A percentile compares a stretch with the other conserved stretches of the same genome.
Evolutionary conservation across 2,329 filamentous ascomycete genomes (phyloP).

Genomic region (Raffaelea ambrosiae): DNA sequence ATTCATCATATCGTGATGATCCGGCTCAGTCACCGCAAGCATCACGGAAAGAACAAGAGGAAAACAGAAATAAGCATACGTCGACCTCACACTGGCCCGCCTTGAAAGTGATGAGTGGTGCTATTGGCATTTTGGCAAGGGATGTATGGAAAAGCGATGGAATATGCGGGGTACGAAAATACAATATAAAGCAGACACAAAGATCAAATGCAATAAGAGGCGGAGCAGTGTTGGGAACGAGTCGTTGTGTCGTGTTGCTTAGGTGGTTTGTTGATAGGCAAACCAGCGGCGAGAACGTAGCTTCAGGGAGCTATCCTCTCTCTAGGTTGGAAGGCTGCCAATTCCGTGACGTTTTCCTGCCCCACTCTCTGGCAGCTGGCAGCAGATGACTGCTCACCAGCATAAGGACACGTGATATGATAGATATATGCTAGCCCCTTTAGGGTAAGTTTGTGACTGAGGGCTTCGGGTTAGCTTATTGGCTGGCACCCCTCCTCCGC

Average conservation of each 20-base stretch:
- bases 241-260: no score
- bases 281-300: background rate
- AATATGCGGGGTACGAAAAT: background rate
- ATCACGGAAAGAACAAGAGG: background rate
- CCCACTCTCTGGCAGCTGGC: constrained; percentile 5
- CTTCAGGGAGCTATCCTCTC: background rate
- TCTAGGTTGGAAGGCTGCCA: constrained; percentile 9
- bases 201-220: no score
- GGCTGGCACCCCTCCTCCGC: background rate
- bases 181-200: background rate
- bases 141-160: no score
- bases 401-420: background rate
- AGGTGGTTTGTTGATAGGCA: background rate
- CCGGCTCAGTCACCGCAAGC: no score
- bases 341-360: constrained; percentile 11
- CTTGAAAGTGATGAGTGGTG: constrained; percentile 91
- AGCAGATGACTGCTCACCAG: background rate
- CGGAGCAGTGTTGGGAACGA: no score
- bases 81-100: constrained; percentile 81
- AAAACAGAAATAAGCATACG: constrained; percentile 42
- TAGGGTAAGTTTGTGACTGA: background rate
- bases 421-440: background rate
- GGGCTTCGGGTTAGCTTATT: background rate
- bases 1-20: no score
- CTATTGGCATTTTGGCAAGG: constrained; percentile 58